phyloP scores from a whole-genome alignment of 495 filamentous ascomycete genomes.

The Talaromyces nanjingensis region DNA sequence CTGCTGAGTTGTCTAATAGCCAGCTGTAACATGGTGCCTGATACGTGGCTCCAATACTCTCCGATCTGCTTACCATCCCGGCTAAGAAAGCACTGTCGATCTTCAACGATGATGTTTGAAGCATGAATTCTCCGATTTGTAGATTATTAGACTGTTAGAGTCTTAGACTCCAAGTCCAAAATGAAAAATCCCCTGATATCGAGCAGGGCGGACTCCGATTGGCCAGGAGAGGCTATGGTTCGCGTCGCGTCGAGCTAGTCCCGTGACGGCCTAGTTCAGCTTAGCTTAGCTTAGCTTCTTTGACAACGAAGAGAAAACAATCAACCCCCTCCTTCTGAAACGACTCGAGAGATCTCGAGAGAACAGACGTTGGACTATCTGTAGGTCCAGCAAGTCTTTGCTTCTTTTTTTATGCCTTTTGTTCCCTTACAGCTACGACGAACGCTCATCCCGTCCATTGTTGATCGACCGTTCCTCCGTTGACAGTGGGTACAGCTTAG shows the following conservation, averaged over 20 bases:
- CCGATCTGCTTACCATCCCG: not conserved
- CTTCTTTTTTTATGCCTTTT: not conserved
- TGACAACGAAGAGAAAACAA: not conserved
- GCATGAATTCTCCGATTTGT: not conserved
- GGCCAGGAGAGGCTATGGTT: not conserved
- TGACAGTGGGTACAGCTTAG: not conserved
- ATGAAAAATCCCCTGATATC: not conserved
- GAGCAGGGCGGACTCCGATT: slow-evolving; percentile 1
- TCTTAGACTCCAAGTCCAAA: not conserved
- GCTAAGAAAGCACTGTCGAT: not conserved
- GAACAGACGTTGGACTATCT: not conserved
- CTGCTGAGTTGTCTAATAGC: not conserved
- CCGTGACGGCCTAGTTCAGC: not conserved
- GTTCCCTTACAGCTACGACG: not conserved
- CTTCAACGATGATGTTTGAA: not conserved
- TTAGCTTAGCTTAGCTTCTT: not conserved
- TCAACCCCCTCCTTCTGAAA: not conserved
- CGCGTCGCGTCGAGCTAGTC: slow-evolving; percentile 3
- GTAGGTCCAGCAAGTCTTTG: not conserved
- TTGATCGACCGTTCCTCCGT: not conserved
- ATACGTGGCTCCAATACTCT: slow-evolving; percentile 3
- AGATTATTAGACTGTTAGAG: too few relatives aligned
- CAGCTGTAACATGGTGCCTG: slow-evolving; percentile 1
- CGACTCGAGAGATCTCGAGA: not conserved
- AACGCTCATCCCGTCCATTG: not conserved